phyloP scores from a whole-genome alignment of 805 yeast species.

The Cyberlindnera euphorbiae region DNA sequence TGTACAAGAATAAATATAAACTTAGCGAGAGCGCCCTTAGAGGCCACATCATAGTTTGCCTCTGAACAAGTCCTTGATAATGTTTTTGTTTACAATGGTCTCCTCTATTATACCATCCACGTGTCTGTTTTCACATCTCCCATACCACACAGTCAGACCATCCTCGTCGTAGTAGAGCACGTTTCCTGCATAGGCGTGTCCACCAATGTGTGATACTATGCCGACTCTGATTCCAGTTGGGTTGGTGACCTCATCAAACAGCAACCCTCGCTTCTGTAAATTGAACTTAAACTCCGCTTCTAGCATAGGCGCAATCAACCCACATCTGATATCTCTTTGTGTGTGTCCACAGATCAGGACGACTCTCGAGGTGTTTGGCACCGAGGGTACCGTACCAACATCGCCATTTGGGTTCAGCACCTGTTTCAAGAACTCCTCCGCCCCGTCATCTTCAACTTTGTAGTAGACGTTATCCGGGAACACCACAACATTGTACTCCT shows the following conservation, averaged over 20 bases:
- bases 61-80: constrained; percentile 55
- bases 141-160: constrained; percentile 60
- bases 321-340: constrained; percentile 62
- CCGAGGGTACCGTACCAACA: constrained; percentile 20
- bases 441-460: constrained; percentile 7
- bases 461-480: constrained; percentile 51
- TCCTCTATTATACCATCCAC: constrained; percentile 63
- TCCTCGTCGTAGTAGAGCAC: constrained; percentile 48
- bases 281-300: constrained; percentile 44
- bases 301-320: constrained; percentile 56
- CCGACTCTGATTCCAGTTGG: constrained; percentile 41
- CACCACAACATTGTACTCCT: constrained; percentile 31
- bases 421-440: constrained; percentile 35
- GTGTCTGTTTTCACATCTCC: constrained; percentile 59
- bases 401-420: constrained; percentile 35
- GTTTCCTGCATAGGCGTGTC: constrained; percentile 84
- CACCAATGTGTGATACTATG: constrained; percentile 72
- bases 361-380: constrained; percentile 18
- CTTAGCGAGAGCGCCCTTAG: no score
- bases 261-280: constrained; percentile 31
- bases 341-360: constrained; percentile 65
- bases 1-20: no score
- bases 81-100: constrained; percentile 42
- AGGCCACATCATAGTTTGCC: constrained; percentile 33
- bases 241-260: constrained; percentile 17